These are phyloP conservation scores for Neurospora terricola DNA, from an alignment of 495 filamentous ascomycete genomes.

Conservation along the genomic window DNA sequence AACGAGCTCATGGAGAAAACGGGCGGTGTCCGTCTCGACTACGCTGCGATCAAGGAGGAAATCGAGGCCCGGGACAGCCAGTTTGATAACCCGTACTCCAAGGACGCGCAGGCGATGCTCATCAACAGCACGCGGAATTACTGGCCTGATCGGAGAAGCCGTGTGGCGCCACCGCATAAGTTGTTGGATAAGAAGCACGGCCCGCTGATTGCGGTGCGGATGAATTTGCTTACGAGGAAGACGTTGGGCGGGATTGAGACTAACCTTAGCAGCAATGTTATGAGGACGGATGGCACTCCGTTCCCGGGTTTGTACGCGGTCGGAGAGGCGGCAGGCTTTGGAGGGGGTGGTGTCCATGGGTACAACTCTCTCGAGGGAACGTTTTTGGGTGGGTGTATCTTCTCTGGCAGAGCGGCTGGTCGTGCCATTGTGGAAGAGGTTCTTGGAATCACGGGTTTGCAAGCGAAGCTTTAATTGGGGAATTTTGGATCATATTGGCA, in stretches of 20 bases:
- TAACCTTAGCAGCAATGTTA: slow-evolving; percentile 37
- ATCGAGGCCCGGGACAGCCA: slow-evolving; percentile 39
- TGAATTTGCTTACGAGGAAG: slow-evolving; percentile 44
- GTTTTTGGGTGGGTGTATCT: slow-evolving; percentile 39
- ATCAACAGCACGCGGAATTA: slow-evolving; percentile 40
- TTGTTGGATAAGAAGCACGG: slow-evolving; percentile 37
- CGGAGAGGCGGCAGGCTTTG: slow-evolving; percentile 45
- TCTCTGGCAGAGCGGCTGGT: slow-evolving; percentile 39
- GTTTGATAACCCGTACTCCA: slow-evolving; percentile 37
- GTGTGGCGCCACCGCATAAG: slow-evolving; percentile 35
- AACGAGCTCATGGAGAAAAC: slow-evolving; percentile 32
- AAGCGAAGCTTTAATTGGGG: neutral
- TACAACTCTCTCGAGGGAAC: slow-evolving; percentile 43
- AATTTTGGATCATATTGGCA: neutral
- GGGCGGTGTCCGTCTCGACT: slow-evolving; percentile 28
- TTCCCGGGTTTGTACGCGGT: slow-evolving; percentile 42
- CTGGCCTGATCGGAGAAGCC: slow-evolving; percentile 33
- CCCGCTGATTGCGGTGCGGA: slow-evolving; percentile 38
- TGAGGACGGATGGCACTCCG: slow-evolving; percentile 29
- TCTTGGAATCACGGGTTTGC: slow-evolving; percentile 8
- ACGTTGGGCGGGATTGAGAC: slow-evolving; percentile 45
- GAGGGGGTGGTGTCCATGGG: slow-evolving; percentile 43
- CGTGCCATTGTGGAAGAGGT: slow-evolving; percentile 32
- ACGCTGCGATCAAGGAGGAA: slow-evolving; percentile 23
- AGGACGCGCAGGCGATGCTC: slow-evolving; percentile 44